Evolutionary conservation across 2,329 filamentous ascomycete species (phyloP), one percentile per base, ranked within the genome.

Genomic region (Aspergillus pseudoviridinutans): DNA sequence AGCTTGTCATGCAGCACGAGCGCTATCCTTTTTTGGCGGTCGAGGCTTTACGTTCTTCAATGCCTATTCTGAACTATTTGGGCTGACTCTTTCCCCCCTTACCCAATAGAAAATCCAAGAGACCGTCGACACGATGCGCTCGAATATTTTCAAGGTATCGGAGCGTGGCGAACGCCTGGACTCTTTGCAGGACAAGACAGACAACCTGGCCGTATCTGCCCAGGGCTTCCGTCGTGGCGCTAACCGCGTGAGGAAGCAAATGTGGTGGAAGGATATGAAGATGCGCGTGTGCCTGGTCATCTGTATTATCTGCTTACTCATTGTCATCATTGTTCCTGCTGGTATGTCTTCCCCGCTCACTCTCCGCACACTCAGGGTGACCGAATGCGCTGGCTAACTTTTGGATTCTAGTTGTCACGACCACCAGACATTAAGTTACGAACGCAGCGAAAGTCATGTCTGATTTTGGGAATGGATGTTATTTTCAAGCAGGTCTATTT

Each of bases 221-320:
- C 92, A 96, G 76, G 92, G 91, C 62, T 99, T 99, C 85, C 91
- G 92, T 71, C 88, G 92, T 66, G 93, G 94, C 64, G 94, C 95
- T 78, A 99, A 97, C 82, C 84, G 91, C 69, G 93, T 99, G 68
- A 87, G 94, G 77, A 93, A 92, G 83, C 88, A 96, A 61, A 97
- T 97, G 93, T 97, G 93, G 93, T 97, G 92, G 93, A 97, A 97
- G 85, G 93, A 97, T 74, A 96, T 97, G 91, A 97, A 97, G 87
- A 99, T 99, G 94, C 88, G 94, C 77, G 94, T 97, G 83, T 97
- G 93, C 80, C 82, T 99, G 62, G 89, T 96, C 73, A 83, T 87
- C 58, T 94, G 92, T 71, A 89, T 99, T 77, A 89, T 97, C 75
- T 84, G 97, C 67, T 83, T 99, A 68, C 84, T 99, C 66, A 80